Evolutionary conservation across 306 rosid species (phyloP), one percentile per base, ranked within the genome.

Genomic region (Spatholobus suberectus): DNA sequence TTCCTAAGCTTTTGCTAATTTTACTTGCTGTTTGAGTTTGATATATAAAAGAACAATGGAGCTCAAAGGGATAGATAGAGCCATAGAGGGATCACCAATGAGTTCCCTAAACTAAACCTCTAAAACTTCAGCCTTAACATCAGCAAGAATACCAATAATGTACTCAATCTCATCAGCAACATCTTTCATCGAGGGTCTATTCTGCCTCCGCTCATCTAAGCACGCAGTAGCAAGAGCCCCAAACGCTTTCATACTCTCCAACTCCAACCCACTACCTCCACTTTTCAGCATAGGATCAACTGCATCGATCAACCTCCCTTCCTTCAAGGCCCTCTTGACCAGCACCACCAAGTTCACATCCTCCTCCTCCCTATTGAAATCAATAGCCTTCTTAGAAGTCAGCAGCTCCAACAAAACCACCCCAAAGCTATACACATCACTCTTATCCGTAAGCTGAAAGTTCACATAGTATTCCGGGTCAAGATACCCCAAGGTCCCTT

Each of bases 311-410:
- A 90, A 58, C 75, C 68, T 85, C 72, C 73, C 89, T 66, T 80
- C 89, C 77, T 34, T 88, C 76, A 85, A 8, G 9, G 49, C 82
- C 82, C 80, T 90, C 55, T 88, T 86, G 1, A 80, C 55, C 10
- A 79, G 21, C 29, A 90, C 90, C 59, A 59, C 91, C 85, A 88
- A 78, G 58, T 88, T 88, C 84, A 90, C 91, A 70, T 86, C 90
- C 20, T 88, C 90, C 67, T 90, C 89, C 15, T 88, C 81, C 32
- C 90, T 82, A 24, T 70, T 87, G 38, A 90, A 90, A 78, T 90
- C 94, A 43, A 86, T 74, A 4, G 82, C 94, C 75, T 86, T 88
- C 85, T 85, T 85, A 0, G 84, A 77, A n/a, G 87, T 88, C 77
- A 88, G 4, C 20, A 88, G 72, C 89, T 90, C 91, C 52, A 87